Conservation (phyloP, 1,284 basidiomycete genomes). For the Athelia sp. region DNA sequence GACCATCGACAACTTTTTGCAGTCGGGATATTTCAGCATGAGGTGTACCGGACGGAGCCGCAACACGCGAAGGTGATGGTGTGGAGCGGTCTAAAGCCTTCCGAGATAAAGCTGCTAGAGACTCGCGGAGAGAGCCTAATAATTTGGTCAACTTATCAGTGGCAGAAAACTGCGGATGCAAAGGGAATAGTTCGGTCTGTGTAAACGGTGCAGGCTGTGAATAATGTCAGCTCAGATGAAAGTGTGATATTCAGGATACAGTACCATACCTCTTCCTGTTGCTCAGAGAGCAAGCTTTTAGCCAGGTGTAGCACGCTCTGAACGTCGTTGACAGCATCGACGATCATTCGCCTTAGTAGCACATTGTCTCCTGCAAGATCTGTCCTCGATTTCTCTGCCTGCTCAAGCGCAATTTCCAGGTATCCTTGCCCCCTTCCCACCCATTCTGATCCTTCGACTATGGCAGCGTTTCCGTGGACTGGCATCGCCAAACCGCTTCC, state of each 20-base stretch:
- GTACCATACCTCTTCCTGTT: constrained; percentile 39
- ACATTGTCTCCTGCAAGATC: constrained; percentile 70
- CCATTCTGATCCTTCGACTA: constrained; percentile 40
- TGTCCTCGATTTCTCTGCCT: constrained; percentile 66
- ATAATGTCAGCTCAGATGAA: constrained; percentile 8
- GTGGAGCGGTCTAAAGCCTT: no score
- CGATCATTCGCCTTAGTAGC: constrained; percentile 61
- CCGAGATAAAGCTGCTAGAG: constrained; percentile 18
- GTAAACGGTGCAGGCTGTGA: constrained; percentile 42
- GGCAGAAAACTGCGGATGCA: constrained; percentile 46
- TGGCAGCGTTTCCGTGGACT: constrained; percentile 45
- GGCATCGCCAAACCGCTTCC: constrained; percentile 40
- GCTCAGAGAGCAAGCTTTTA: constrained; percentile 27
- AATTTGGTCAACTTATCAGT: constrained; percentile 46
- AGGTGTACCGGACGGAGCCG: no score
- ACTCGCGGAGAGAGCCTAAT: constrained; percentile 39
- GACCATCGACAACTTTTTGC: constrained; percentile 37
- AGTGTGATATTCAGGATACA: background rate
- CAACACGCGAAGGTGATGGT: constrained; percentile 9
- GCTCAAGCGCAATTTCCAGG: constrained; percentile 67
- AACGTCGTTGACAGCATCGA: constrained; percentile 67
- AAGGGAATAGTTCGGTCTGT: constrained; percentile 53
- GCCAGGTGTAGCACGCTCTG: constrained; percentile 47
- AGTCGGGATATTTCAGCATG: constrained; percentile 38
- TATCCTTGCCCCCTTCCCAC: constrained; percentile 46